Evolutionary conservation across 495 filamentous ascomycete genomes (phyloP).

Genomic region (Tuber umbilicatum): DNA sequence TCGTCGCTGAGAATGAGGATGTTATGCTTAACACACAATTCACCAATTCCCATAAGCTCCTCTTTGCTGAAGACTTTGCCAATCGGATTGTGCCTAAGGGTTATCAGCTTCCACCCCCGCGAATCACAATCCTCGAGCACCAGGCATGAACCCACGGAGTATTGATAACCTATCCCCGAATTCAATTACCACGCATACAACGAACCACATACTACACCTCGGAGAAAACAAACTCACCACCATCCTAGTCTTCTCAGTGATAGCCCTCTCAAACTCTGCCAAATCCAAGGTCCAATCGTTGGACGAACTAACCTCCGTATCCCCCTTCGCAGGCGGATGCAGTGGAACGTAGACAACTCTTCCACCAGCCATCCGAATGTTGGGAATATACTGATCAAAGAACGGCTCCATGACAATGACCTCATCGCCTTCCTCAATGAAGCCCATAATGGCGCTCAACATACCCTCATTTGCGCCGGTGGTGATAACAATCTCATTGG

Average conservation of each 20-base stretch:
- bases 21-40: conserved; percentile 86
- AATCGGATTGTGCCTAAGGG: conserved; percentile 72
- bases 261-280: conserved; percentile 70
- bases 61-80: conserved; percentile 84
- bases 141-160: conserved; percentile 37
- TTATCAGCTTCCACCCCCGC: conserved; percentile 17
- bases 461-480: conserved; percentile 98
- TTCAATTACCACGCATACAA: neutral
- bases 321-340: conserved; percentile 81
- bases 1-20: conserved; percentile 95
- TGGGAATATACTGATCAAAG: conserved; percentile 97
- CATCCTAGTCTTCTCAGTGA: conserved; percentile 86
- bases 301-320: conserved; percentile 68
- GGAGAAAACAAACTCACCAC: conserved; percentile 58
- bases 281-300: conserved; percentile 85
- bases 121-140: conserved; percentile 28
- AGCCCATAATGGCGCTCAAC: conserved; percentile 95
- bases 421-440: conserved; percentile 89
- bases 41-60: conserved; percentile 79
- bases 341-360: conserved; percentile 89
- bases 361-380: conserved; percentile 96
- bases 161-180: conserved; percentile 44
- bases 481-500: conserved; percentile 88
- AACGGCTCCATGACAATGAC: conserved; percentile 98
- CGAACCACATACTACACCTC: neutral